A percentile compares a stretch with the other conserved stretches of the same genome.
Conservation (phyloP, 441 rosid genomes). For the Pelargonium fulgidum region DNA sequence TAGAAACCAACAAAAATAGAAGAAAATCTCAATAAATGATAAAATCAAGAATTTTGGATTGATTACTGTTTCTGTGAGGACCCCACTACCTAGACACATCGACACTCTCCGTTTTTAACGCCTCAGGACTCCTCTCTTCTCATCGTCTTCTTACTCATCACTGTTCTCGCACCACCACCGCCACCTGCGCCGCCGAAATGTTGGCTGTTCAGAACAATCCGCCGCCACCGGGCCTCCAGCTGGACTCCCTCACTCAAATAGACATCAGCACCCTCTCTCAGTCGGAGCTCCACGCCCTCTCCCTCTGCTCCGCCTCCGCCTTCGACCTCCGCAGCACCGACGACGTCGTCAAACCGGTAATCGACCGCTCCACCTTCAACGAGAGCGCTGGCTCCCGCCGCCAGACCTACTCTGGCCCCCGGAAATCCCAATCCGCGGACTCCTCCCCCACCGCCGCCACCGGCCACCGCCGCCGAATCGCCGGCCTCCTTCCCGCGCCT, state of each 20-base stretch:
- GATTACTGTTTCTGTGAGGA: background rate
- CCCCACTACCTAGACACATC: background rate
- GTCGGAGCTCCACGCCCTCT: slow-evolving; percentile 52
- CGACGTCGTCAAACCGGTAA: slow-evolving; percentile 30
- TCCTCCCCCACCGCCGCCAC: slow-evolving; percentile 24
- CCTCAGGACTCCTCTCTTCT: background rate
- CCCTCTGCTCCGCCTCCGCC: slow-evolving; percentile 38
- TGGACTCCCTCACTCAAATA: slow-evolving; percentile 25
- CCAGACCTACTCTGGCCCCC: slow-evolving; percentile 57
- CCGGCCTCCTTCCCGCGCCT: slow-evolving; percentile 36
- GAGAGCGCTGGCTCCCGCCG: slow-evolving; percentile 67
- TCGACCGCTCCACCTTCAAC: slow-evolving; percentile 57
- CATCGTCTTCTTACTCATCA: background rate
- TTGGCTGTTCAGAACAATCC: background rate
- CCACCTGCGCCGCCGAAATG: background rate
- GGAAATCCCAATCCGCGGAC: slow-evolving; percentile 13
- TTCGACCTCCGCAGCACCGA: slow-evolving; percentile 27
- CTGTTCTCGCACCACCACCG: background rate
- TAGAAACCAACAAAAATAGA: too few species aligned
- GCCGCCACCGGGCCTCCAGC: background rate
- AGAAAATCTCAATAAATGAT: background rate
- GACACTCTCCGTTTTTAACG: slow-evolving; percentile 1
- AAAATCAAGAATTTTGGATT: background rate
- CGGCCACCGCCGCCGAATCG: slow-evolving; percentile 44
- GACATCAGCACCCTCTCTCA: slow-evolving; percentile 54